A percentile compares a stretch with the other conserved stretches of the same genome.
Conservation (phyloP, 1,284 basidiomycete genomes). For the Puccinia coronata region DNA sequence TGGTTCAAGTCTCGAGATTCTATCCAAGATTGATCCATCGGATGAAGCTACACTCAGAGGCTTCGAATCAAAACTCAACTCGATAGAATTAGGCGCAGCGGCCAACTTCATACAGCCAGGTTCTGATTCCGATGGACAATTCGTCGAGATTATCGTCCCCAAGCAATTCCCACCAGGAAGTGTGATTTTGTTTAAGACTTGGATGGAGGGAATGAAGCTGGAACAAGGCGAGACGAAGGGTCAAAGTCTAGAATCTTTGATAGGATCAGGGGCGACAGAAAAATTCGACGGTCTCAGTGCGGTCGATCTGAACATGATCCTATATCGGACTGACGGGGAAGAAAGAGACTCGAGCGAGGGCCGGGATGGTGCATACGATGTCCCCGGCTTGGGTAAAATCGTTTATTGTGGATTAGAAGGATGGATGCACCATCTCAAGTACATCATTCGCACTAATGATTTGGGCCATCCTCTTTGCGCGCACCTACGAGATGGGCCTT, state of each 20-base stretch:
- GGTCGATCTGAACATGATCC: conserved; percentile 79
- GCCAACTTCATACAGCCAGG: conserved; percentile 62
- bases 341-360: conserved; percentile 77
- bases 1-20: conserved; percentile 73
- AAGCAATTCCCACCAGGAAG: conserved; percentile 86
- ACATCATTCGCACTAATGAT: conserved; percentile 83
- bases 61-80: conserved; percentile 71
- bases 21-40: conserved; percentile 66
- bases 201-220: conserved; percentile 68
- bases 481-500: conserved; percentile 79
- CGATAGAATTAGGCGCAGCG: conserved; percentile 64
- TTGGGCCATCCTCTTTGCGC: conserved; percentile 84
- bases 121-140: conserved; percentile 69
- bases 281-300: conserved; percentile 75
- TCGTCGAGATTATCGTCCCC: conserved; percentile 76
- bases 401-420: conserved; percentile 90
- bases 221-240: conserved; percentile 72
- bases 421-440: conserved; percentile 84
- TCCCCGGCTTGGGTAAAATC: conserved; percentile 69
- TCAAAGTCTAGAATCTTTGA: conserved; percentile 51
- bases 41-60: conserved; percentile 69
- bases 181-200: conserved; percentile 83
- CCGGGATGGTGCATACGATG: conserved; percentile 71
- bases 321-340: conserved; percentile 83
- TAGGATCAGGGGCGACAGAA: conserved; percentile 65